Percentiles rank a stretch among this genome's conserved stretches.
phyloP scores from a whole-genome alignment of 1,284 basidiomycete species.

The Cutaneotrichosporon arboriforme region DNA sequence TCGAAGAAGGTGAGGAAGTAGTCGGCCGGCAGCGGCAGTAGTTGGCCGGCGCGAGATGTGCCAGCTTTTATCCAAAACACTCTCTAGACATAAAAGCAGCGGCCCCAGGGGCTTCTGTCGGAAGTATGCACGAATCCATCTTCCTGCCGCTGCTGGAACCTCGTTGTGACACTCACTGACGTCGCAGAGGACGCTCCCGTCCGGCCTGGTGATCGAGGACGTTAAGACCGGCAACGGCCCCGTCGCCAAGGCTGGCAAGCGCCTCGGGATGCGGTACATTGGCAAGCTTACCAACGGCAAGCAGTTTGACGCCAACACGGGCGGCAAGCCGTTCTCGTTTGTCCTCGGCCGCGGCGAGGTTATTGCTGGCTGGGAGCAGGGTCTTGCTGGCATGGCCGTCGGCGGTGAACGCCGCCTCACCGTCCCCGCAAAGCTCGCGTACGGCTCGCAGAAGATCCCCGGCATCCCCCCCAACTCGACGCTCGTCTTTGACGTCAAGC shows the following conservation, averaged over 20 bases:
- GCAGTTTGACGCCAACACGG: constrained; percentile 81
- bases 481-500: constrained; percentile 55
- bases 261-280: constrained; percentile 67
- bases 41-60: too few species aligned
- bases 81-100: too few species aligned
- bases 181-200: constrained; percentile 55
- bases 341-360: constrained; percentile 82
- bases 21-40: background rate
- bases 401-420: constrained; percentile 82
- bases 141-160: background rate
- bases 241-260: constrained; percentile 77
- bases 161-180: background rate
- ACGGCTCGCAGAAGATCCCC: constrained; percentile 52
- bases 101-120: too few species aligned
- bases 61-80: background rate
- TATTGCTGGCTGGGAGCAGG: constrained; percentile 93
- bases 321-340: constrained; percentile 86
- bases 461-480: constrained; percentile 52
- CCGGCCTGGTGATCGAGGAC: constrained; percentile 75
- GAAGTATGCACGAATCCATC: background rate
- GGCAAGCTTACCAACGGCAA: constrained; percentile 75
- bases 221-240: constrained; percentile 72
- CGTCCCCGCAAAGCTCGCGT: constrained; percentile 51
- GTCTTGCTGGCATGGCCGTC: constrained; percentile 83
- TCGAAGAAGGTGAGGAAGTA: constrained; percentile 44